Conservation (phyloP, 305 asterid genomes). For the Petunia hybrid region DNA sequence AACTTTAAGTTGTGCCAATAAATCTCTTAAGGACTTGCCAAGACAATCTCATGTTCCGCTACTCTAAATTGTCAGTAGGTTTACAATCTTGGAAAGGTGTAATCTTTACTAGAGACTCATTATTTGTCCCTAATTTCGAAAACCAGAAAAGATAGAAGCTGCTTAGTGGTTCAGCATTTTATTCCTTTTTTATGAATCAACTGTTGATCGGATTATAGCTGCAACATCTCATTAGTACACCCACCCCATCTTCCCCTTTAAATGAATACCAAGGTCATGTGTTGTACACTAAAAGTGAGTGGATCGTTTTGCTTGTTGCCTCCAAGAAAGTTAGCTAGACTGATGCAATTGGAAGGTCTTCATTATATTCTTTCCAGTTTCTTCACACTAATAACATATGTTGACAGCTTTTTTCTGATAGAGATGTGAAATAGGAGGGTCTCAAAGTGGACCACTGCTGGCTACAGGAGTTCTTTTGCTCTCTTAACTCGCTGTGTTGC, state of each 20-base stretch:
- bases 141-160: conserved; percentile 12
- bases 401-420: background rate
- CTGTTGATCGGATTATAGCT: background rate
- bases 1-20: background rate
- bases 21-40: background rate
- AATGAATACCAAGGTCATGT: conserved; percentile 11
- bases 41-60: background rate
- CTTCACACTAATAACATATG: background rate
- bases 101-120: background rate
- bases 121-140: background rate
- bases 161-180: conserved; percentile 18
- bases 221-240: background rate
- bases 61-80: background rate
- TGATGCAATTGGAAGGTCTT: background rate
- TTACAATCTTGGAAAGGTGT: background rate
- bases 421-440: background rate
- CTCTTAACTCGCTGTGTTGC: background rate
- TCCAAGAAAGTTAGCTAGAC: background rate
- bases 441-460: background rate
- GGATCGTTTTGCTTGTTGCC: conserved; percentile 6
- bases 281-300: background rate
- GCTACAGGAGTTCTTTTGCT: background rate
- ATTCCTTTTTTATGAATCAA: background rate
- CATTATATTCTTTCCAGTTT: background rate
- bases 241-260: conserved; percentile 9